phyloP scores from a whole-genome alignment of 345 rosid genomes.

The Eucalyptus camaldulensis region DNA sequence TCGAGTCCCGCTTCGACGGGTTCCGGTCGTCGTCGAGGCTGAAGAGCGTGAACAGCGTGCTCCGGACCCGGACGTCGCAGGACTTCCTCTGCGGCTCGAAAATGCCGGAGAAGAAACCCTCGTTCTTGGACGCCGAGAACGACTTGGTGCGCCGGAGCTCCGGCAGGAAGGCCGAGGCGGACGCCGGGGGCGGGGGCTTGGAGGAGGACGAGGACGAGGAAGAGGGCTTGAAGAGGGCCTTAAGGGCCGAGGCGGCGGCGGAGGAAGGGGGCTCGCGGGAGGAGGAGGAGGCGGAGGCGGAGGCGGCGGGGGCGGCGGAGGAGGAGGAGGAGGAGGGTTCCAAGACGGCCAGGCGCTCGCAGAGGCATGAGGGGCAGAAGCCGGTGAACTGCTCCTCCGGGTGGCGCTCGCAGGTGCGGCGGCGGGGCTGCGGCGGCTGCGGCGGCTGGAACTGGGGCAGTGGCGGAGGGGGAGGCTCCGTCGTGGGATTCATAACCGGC shows the following conservation, averaged over 20 bases:
- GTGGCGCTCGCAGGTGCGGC: constrained; percentile 79
- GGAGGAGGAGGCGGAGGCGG: constrained; percentile 48
- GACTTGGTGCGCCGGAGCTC: constrained; percentile 95
- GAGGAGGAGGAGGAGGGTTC: constrained; percentile 31
- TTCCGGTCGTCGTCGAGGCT: constrained; percentile 51
- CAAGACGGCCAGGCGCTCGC: constrained; percentile 81
- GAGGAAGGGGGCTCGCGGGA: constrained; percentile 13
- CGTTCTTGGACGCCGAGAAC: constrained; percentile 90
- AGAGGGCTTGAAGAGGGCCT: constrained; percentile 23
- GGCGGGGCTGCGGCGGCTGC: constrained; percentile 76
- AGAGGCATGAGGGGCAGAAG: constrained; percentile 94
- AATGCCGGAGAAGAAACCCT: constrained; percentile 61
- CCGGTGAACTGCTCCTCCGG: constrained; percentile 87
- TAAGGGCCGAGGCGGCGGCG: neutral
- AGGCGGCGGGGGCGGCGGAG: constrained; percentile 29
- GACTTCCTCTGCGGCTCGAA: constrained; percentile 97
- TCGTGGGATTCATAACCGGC: constrained; percentile 81
- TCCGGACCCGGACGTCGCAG: constrained; percentile 88
- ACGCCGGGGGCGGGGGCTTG: constrained; percentile 2
- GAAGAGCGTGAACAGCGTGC: constrained; percentile 71
- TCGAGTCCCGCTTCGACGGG: neutral
- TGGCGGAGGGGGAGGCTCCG: constrained; percentile 32
- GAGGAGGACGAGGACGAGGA: neutral
- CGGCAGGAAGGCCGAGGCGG: constrained; percentile 28
- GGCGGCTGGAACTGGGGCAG: constrained; percentile 34